Evolutionary conservation across 2,329 filamentous ascomycete species (phyloP).

Genomic region (Arthrobotrys sphaeroides): DNA sequence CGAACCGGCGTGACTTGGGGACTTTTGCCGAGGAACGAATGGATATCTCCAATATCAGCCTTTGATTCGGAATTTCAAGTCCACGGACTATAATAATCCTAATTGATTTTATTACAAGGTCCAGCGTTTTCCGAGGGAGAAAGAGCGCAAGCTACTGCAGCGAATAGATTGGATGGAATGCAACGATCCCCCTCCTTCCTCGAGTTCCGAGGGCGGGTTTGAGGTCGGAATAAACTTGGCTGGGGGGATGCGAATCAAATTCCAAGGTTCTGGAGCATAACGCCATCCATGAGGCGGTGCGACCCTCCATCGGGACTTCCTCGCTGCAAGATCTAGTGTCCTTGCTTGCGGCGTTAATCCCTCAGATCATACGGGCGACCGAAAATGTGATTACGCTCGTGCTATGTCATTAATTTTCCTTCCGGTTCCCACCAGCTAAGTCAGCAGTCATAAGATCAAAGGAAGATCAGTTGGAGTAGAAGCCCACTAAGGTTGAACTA

Average conservation of each 20-base stretch:
- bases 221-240: slow-evolving; percentile 46
- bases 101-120: neutral
- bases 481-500: slow-evolving; percentile 9
- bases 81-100: slow-evolving; percentile 1
- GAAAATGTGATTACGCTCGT: slow-evolving; percentile 52
- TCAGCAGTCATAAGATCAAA: slow-evolving; percentile 39
- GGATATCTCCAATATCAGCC: slow-evolving; percentile 1
- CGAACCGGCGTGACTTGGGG: slow-evolving; percentile 43
- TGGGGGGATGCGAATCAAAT: slow-evolving; percentile 42
- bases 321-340: slow-evolving; percentile 41
- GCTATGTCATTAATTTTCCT: slow-evolving; percentile 44
- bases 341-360: slow-evolving; percentile 11
- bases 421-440: slow-evolving; percentile 26
- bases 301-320: slow-evolving; percentile 31
- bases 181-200: slow-evolving; percentile 36
- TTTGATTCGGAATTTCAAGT: slow-evolving; percentile 18
- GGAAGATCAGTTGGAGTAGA: slow-evolving; percentile 38
- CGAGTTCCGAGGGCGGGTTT: neutral
- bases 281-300: slow-evolving; percentile 44
- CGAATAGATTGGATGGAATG: slow-evolving; percentile 41
- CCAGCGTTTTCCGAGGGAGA: slow-evolving; percentile 11
- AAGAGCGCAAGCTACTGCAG: slow-evolving; percentile 6
- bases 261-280: slow-evolving; percentile 45
- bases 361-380: slow-evolving; percentile 41
- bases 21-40: slow-evolving; percentile 46